Base-by-base conservation (phyloP, 164 flowering plant genomes). In the Vitis rotundifolia region DNA sequence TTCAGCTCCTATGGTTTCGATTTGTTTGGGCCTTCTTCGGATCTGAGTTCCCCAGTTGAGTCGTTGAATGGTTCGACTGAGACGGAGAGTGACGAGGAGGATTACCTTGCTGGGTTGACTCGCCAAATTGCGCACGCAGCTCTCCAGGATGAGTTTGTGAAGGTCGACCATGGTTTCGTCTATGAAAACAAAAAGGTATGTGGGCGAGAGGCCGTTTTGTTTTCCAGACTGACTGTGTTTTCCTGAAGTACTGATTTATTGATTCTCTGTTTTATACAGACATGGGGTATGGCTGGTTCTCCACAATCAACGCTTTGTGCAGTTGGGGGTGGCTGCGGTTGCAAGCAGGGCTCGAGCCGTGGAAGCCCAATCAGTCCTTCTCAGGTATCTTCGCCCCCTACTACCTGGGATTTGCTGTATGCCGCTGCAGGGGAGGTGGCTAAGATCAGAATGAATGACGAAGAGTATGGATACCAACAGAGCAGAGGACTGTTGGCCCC, bases 391-490 rank as follows among this genome's bases (percentile, higher is more conserved):
- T 81, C 89, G 3, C 86, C 90, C 0, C 85, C 87, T 2, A 61
- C 72, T 8, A 78, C 86, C 10, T 87, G 87, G 91, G 86, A 88
- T 68, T 79, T 91, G 59, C 83, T 89, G 0, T 78, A 70, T 44
- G 91, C 87, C 1, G 96, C 89, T 2, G 93, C 91, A 0, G 94
- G 84, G 5, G 93, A 89, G 54, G 84, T 89, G 0, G 88, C 81
- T 8, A 83, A 86, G 78, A 75, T 84, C 82, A 80, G 81, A 59
- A 66, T 78, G 71, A 76, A 64, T 37, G 81, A 80, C 9, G 90
- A 85, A 64, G 59, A 51, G 1, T 59, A 31, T 4, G 63, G 64
- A 8, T 59, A 29, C 59, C n/a, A 52, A 57, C 72, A 63, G 0
- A 56, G 77, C 13, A 28, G 79, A 55, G 86, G 85, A 0, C 79